Conservation (phyloP, 1,284 basidiomycete genomes). For the Cryptococcus hybrid region DNA sequence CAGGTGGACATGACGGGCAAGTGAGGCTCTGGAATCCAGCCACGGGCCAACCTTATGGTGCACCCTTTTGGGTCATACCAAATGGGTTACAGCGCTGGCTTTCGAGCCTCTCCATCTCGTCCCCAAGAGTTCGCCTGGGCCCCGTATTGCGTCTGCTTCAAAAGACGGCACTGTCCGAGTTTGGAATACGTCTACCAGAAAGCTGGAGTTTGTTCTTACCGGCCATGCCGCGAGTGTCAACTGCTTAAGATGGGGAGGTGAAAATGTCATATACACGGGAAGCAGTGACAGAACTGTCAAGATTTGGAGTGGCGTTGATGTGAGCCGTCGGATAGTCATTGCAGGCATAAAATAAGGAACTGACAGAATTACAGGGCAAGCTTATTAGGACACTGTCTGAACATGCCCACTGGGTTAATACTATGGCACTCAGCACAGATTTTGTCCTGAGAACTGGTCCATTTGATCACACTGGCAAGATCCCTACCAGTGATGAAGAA, state of each 20-base stretch:
- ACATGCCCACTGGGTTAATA: constrained; percentile 99
- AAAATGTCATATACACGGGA: constrained; percentile 88
- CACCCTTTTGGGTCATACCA: constrained; percentile 88
- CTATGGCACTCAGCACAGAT: constrained; percentile 91
- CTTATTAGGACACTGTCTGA: constrained; percentile 73
- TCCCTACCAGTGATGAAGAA: constrained; percentile 72
- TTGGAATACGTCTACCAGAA: constrained; percentile 76
- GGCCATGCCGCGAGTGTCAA: constrained; percentile 95
- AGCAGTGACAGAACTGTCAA: constrained; percentile 91
- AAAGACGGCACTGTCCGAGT: constrained; percentile 92
- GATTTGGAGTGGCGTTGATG: constrained; percentile 84
- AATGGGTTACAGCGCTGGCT: constrained; percentile 95
- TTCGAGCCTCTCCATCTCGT: constrained; percentile 92
- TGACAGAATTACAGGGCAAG: constrained; percentile 50
- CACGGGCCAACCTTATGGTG: constrained; percentile 77
- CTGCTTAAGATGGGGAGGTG: constrained; percentile 92
- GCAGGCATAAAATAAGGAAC: not conserved
- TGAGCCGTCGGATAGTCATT: constrained; percentile 31
- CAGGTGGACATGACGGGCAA: constrained; percentile 87
- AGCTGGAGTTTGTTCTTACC: constrained; percentile 80
- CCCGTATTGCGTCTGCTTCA: constrained; percentile 90
- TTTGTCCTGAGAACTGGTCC: constrained; percentile 93
- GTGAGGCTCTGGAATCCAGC: constrained; percentile 88
- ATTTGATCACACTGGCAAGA: constrained; percentile 81
- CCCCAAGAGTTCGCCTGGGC: constrained; percentile 60